Base-by-base conservation (phyloP, 305 asterid genomes). In the Fraxinus sp. region DNA sequence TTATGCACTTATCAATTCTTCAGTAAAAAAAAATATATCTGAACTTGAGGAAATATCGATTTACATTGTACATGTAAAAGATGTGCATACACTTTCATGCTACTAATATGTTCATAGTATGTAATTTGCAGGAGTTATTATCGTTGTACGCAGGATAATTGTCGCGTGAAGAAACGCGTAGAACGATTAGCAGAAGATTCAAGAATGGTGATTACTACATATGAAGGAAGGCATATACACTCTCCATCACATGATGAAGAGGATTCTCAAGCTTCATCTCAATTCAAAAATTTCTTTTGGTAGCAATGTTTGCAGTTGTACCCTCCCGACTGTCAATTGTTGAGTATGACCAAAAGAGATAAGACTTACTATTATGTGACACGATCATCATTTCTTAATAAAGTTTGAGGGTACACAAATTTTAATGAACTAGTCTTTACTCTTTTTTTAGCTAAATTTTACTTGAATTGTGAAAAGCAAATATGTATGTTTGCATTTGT, bases 171-270 rank as follows among this genome's bases (percentile, higher is more conserved):
- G 90, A 95, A 95, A 79, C 90, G 99, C 0, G 94, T 95, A 68
- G 99, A 95, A 77, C 86, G 99, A 77, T 88, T 94, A 28, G 97
- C 93, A 3, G 98, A 94, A 73, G 99, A 95, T 85, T 97, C 99
- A 1, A 91, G 97, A 71, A 95, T 95, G 99, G 99, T 95, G 74
- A 95, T 95, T 79, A 95, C 99, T 13, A 91, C 98, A 14, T 94
- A 95, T 82, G 99, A 95, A 85, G 99, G 98, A 0, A 90, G 99
- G 78, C 99, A 94, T 85, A 9, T 84, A 66, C 99, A 95, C 82
- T 81, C 94, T 36, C 98, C 99, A 41, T 92, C 97, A 24, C 94
- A 83, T 1, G 97, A 94, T 2, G 89, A 93, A 7, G 93, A 92
- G 35, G 91, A 91, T 57, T 85, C 91, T 37, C 92, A 85, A 41